Conservation (phyloP, 2,329 filamentous ascomycete species). For the Zymoseptoria pseudotritici region DNA sequence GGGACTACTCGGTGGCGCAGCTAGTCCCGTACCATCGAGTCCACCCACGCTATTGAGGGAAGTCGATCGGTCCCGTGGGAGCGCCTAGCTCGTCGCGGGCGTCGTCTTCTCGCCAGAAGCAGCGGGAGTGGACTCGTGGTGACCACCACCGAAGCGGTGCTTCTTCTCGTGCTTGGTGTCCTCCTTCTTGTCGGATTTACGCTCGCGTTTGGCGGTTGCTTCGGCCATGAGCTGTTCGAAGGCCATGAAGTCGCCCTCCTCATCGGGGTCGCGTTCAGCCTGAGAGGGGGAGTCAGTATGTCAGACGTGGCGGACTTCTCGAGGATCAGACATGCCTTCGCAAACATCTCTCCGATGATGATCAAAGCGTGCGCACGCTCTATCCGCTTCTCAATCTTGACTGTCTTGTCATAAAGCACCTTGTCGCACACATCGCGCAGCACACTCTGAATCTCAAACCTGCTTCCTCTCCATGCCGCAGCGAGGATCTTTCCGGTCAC, state of each 20-base stretch:
- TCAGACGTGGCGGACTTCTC: neutral
- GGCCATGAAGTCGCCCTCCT: conserved; percentile 97
- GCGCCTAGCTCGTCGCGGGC: neutral
- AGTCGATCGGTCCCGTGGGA: neutral
- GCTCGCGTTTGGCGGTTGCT: conserved; percentile 29
- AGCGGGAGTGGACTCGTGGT: neutral
- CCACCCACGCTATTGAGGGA: neutral
- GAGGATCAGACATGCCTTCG: conserved; percentile 56
- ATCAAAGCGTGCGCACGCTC: conserved; percentile 87
- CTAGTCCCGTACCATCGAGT: neutral
- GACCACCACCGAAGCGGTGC: neutral
- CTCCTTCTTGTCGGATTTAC: neutral
- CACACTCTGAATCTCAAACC: conserved; percentile 96
- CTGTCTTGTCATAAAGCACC: conserved; percentile 71
- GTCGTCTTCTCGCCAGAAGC: neutral
- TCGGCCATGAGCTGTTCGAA: conserved; percentile 97
- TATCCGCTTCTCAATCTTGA: conserved; percentile 74
- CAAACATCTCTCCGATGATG: conserved; percentile 80
- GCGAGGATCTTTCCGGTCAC: conserved; percentile 98
- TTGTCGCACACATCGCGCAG: conserved; percentile 88
- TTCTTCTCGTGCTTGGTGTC: neutral
- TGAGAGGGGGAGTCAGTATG: conserved; percentile 33
- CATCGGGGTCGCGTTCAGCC: conserved; percentile 83
- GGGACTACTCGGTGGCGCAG: neutral
- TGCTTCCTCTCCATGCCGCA: conserved; percentile 90